A percentile compares a stretch with the other conserved stretches of the same genome.
phyloP scores from a whole-genome alignment of 495 filamentous ascomycete genomes.

The Neurospora sp. region DNA sequence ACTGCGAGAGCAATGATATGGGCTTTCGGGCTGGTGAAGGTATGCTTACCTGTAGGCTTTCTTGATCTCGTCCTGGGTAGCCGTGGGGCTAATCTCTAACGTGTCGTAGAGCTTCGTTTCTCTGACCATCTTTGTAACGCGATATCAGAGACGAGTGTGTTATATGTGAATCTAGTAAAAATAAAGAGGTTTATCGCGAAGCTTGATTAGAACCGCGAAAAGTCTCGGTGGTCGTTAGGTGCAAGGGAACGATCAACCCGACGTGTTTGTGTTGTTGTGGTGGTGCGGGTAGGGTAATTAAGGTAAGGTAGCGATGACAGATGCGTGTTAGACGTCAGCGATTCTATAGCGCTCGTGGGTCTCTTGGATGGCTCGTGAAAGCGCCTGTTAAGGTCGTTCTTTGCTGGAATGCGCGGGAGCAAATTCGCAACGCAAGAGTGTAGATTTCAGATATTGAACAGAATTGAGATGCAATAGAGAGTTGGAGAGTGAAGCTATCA shows the following conservation, averaged over 20 bases:
- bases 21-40: neutral
- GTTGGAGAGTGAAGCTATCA: neutral
- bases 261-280: neutral
- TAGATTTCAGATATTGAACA: neutral
- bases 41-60: constrained; percentile 77
- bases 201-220: neutral
- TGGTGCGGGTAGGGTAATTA: neutral
- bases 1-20: neutral
- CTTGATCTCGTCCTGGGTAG: constrained; percentile 88
- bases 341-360: neutral
- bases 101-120: constrained; percentile 81
- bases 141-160: neutral
- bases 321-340: neutral
- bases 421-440: neutral
- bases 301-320: neutral
- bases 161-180: neutral
- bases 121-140: constrained; percentile 56
- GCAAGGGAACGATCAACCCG: neutral
- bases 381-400: neutral
- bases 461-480: neutral
- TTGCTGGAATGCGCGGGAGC: neutral
- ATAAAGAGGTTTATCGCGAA: neutral
- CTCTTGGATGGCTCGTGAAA: neutral
- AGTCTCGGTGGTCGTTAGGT: neutral
- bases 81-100: constrained; percentile 63